Conservation (phyloP, 176 grass and related monocot species). For the Eleusine coracana region DNA sequence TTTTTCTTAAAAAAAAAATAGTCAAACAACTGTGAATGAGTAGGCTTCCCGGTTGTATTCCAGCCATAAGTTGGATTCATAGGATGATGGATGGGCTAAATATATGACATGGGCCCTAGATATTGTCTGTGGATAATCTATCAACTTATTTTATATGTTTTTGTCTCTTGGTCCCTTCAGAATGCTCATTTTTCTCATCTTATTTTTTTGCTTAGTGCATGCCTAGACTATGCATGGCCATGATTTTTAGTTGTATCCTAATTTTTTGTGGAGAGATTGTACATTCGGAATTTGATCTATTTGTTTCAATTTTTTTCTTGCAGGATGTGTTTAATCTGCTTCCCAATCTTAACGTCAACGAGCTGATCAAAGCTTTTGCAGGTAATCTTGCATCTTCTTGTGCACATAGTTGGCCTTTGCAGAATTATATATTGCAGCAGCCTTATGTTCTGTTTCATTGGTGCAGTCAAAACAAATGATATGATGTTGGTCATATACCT, state of each 20-base stretch:
- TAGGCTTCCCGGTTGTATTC: neutral
- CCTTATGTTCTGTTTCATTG: constrained; percentile 19
- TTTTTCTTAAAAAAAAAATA: too few species aligned
- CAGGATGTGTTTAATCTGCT: constrained; percentile 98
- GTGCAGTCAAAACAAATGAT: constrained; percentile 99
- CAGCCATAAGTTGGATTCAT: neutral
- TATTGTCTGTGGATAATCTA: neutral
- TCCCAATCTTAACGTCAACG: constrained; percentile 91
- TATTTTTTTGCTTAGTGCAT: neutral
- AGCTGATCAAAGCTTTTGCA: constrained; percentile 94
- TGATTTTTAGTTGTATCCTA: neutral
- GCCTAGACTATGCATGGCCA: neutral
- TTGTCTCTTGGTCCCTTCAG: neutral
- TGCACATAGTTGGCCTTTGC: neutral
- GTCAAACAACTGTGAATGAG: neutral
- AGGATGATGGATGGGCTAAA: neutral
- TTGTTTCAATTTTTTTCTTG: constrained; percentile 30
- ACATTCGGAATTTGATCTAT: neutral
- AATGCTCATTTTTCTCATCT: neutral
- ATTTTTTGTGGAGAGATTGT: neutral
- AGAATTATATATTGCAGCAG: constrained; percentile 7
- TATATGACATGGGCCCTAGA: neutral
- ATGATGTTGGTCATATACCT: constrained; percentile 98
- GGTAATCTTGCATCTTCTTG: constrained; percentile 49
- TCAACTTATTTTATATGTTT: constrained; percentile 10